phyloP scores from a whole-genome alignment of 345 rosid genomes.

The Populus nigra region DNA sequence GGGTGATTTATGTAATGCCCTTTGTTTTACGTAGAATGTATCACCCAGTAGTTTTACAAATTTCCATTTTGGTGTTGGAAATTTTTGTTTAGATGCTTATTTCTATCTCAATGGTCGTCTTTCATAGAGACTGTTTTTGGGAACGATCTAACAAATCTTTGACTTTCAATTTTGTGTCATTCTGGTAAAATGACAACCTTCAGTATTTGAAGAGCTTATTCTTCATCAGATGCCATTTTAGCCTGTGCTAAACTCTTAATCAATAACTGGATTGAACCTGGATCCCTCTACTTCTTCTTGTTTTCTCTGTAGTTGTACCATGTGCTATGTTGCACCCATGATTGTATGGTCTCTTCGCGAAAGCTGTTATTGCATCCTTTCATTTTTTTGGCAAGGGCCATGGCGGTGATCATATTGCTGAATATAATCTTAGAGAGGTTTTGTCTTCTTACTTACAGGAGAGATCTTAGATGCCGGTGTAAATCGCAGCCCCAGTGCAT shows the following conservation, averaged over 20 bases:
- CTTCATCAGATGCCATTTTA: not conserved
- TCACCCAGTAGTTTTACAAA: too few relatives aligned
- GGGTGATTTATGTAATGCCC: not conserved
- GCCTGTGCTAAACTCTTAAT: not conserved
- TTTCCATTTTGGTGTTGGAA: not conserved
- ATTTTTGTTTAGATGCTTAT: not conserved
- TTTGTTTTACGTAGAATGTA: not conserved
- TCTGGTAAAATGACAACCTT: not conserved
- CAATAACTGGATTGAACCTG: not conserved
- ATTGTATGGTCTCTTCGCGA: not conserved
- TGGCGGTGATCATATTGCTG: not conserved
- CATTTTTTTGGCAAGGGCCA: not conserved
- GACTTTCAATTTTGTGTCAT: not conserved
- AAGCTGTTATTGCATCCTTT: not conserved
- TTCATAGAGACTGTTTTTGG: not conserved
- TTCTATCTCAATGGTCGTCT: not conserved
- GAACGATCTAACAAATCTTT: not conserved
- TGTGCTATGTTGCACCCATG: not conserved
- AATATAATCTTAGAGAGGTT: constrained; percentile 8
- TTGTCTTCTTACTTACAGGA: constrained; percentile 48
- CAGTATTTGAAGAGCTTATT: not conserved
- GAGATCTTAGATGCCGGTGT: constrained; percentile 87
- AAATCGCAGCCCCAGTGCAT: constrained; percentile 97
- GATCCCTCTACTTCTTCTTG: not conserved
- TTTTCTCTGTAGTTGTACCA: not conserved